Evolutionary conservation across 495 filamentous ascomycete genomes (phyloP), one percentile per base, ranked within the genome.

Genomic region (Neurospora sp.): DNA sequence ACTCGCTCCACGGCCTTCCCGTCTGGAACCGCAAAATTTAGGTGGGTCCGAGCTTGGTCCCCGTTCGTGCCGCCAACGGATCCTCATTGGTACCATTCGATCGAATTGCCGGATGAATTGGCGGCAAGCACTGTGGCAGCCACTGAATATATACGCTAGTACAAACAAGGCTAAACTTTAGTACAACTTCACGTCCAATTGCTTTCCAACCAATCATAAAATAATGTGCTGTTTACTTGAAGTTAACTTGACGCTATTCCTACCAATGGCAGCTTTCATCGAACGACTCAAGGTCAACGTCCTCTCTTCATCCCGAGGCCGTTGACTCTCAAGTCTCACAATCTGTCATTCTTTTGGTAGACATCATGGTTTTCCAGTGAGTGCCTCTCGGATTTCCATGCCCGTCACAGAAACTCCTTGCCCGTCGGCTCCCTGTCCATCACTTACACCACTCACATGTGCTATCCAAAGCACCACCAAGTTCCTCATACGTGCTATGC

Each of bases 11-110:
- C 53, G 53, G 53, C 46, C 40, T 41, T 37, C 35, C 35, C 35
- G 35, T 41, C 35, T 71, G 22, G 40, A 18, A 71, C 70, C 53
- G 53, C 38, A 71, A 71, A 71, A 71, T 71, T 72, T 72, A 40
- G 71, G 71, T 72, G 70, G 70, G 70, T 65, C 71, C 38, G 53
- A 72, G 71, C 71, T 68, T 69, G 39, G 20, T 42, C 39, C 31
- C 27, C 39, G 69, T 39, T 44, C 39, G 40, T 71, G 20, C 16
- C 31, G 35, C 53, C 12, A 31, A 16, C 53, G 53, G 12, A 61
- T 16, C 22, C 22, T 31, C 53, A 61, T 61, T 61, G 53, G 53
- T 61, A 22, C 12, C 22, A 31, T 31, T 61, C 2, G 22, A 31
- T 27, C 22, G 22, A 61, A 61, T 61, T 61, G 53, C 53, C 53